Evolutionary conservation across 345 rosid genomes (phyloP), one percentile per base, ranked within the genome.

Genomic region (Citrus maxima): DNA sequence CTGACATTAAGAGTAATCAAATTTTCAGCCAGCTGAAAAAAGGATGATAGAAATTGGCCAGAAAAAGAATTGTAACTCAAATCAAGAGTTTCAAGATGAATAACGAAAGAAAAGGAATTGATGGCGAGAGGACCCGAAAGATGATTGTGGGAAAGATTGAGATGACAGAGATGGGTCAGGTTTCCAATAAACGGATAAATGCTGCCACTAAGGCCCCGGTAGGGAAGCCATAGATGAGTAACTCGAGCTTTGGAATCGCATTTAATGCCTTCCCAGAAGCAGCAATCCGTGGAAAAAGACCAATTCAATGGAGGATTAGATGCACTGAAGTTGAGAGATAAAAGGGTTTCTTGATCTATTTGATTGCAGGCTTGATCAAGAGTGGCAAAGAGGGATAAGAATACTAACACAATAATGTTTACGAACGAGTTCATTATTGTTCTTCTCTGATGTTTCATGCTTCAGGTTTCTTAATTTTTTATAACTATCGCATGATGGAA

Each of bases 201-300:
- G 38, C n/a, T n/a, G 42, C 84, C 78, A 10, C 19, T 10, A 56
- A 81, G 74, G 74, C 74, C 74, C 64, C 78, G 56, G 1, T 49
- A 30, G 10, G 78, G 78, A 2, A 81, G 78, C 73, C 67, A 72
- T 2, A 77, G 55, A 14, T 64, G 70, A 46, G 32, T 55, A 0
- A 73, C 77, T 18, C 19, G 18, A 24, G 38, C 71, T 25, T 56
- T 10, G 7, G 54, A 46, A 49, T 72, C 63, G n/a, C 84, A 81
- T 0, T n/a, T 2, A 30, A 77, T 59, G 21, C 84, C 84, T 77
- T 81, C 80, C 84, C 67, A 63, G 22, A 63, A 3, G 37, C 67
- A 30, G 37, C 37, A 63, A 63, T 63, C 67, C 14, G 18, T 5
- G 9, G 37, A 30, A 66, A 24, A 66, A 35, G 70, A 34, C 70